Percentiles rank a stretch among this genome's conserved stretches.
These are phyloP conservation scores for Pythium coloratum DNA, from an alignment of 352 stramenopile species.

Conservation along the genomic window DNA sequence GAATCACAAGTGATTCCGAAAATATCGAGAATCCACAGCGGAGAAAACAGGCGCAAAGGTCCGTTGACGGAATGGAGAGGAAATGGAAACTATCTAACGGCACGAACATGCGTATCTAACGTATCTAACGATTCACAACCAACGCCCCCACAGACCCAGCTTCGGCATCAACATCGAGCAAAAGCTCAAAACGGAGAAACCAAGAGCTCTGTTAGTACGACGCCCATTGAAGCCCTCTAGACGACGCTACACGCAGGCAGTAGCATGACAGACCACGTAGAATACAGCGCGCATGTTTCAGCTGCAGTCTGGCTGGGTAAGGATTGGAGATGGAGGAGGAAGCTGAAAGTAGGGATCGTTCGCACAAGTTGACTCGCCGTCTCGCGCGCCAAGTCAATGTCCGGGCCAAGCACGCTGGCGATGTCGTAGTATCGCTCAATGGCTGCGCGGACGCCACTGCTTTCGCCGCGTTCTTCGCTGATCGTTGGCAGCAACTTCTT, in stretches of 20 bases:
- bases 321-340: too few species aligned
- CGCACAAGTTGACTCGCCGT: constrained; percentile 13
- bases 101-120: constrained; percentile 7
- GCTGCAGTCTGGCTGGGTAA: too few species aligned
- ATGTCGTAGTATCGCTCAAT: constrained; percentile 39
- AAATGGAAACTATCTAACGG: background rate
- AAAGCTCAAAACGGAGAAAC: constrained; percentile 3
- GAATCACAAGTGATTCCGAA: constrained; percentile 21
- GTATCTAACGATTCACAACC: constrained; percentile 14
- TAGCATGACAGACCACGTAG: background rate
- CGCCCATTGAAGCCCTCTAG: background rate
- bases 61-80: background rate
- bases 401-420: constrained; percentile 17
- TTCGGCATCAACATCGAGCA: background rate
- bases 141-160: background rate
- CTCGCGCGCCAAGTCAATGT: constrained; percentile 24
- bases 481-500: constrained; percentile 16
- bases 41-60: background rate
- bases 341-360: constrained; percentile 5
- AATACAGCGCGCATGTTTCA: constrained; percentile 29
- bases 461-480: constrained; percentile 22
- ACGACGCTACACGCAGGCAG: background rate
- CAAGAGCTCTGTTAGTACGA: background rate
- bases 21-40: constrained; percentile 5
- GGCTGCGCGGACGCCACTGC: constrained; percentile 22